These are phyloP conservation scores for Staphylotrichum tortipilum DNA, from an alignment of 495 filamentous ascomycete genomes.

Conservation along the genomic window DNA sequence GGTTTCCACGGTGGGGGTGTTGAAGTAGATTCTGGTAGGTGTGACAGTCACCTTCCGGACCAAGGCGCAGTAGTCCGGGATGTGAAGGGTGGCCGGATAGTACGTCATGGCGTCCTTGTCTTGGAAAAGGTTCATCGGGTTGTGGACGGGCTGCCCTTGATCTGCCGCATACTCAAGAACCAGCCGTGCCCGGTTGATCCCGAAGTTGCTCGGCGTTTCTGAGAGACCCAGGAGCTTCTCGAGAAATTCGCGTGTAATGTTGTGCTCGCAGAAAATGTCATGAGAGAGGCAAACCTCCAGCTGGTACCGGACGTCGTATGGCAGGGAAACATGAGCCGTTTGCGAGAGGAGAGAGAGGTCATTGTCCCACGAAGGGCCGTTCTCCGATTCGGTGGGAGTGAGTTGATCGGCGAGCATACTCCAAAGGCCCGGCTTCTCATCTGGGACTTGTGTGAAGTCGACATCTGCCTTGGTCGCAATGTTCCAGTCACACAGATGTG, in stretches of 20 bases:
- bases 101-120: constrained; percentile 36
- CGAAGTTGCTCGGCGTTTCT: constrained; percentile 4
- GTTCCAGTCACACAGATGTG: constrained; percentile 67
- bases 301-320: constrained; percentile 76
- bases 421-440: constrained; percentile 39
- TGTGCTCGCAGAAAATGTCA: constrained; percentile 69
- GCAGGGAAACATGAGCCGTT: constrained; percentile 40
- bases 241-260: constrained; percentile 58
- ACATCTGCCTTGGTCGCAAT: constrained; percentile 36
- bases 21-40: constrained; percentile 71
- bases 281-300: constrained; percentile 86
- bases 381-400: neutral
- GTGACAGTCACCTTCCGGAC: constrained; percentile 71
- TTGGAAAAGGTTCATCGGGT: constrained; percentile 71
- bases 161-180: constrained; percentile 35
- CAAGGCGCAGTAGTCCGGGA: constrained; percentile 64
- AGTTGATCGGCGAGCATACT: constrained; percentile 44
- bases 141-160: constrained; percentile 47
- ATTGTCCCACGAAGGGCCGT: constrained; percentile 11
- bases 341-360: constrained; percentile 28
- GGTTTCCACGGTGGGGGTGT: constrained; percentile 68
- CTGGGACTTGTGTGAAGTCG: constrained; percentile 21
- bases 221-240: constrained; percentile 45
- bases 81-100: constrained; percentile 40
- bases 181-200: constrained; percentile 26